These are phyloP conservation scores for Pezicula radicicola DNA, from an alignment of 2,329 filamentous ascomycete species.

Conservation along the genomic window DNA sequence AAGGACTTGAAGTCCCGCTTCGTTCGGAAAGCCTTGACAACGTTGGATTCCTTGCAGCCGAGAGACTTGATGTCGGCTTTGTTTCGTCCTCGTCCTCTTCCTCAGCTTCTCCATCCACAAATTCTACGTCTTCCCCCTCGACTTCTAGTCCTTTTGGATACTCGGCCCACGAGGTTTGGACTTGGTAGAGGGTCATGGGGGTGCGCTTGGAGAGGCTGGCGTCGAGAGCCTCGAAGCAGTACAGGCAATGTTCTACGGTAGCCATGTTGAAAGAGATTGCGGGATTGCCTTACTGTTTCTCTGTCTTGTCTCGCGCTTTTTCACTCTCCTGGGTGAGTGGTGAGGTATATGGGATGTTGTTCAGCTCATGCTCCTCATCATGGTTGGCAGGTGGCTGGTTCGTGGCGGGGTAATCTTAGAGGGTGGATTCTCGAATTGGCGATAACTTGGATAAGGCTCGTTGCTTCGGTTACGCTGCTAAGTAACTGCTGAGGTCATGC, in stretches of 20 bases:
- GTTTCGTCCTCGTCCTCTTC: constrained; percentile 8
- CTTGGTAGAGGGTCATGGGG: constrained; percentile 61
- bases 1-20: constrained; percentile 16
- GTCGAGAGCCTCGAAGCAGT: constrained; percentile 85
- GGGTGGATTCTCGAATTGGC: too few relatives aligned
- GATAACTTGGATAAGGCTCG: too few relatives aligned
- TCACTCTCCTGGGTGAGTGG: not conserved
- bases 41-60: constrained; percentile 8
- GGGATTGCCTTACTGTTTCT: not conserved
- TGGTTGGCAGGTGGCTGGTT: not conserved
- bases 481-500: too few relatives aligned
- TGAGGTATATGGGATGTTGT: not conserved
- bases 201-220: constrained; percentile 71
- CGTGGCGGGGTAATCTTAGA: not conserved
- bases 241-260: constrained; percentile 79
- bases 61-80: constrained; percentile 1
- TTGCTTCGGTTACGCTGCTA: too few relatives aligned
- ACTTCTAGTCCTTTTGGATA: constrained; percentile 34
- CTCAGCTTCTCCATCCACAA: constrained; percentile 20
- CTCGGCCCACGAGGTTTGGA: constrained; percentile 61
- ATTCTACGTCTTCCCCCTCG: constrained; percentile 35
- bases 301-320: not conserved
- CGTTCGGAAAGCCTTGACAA: constrained; percentile 13
- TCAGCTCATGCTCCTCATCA: not conserved
- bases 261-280: constrained; percentile 59